Base-by-base conservation (phyloP, 345 rosid genomes). In the Physaria fendleri region DNA sequence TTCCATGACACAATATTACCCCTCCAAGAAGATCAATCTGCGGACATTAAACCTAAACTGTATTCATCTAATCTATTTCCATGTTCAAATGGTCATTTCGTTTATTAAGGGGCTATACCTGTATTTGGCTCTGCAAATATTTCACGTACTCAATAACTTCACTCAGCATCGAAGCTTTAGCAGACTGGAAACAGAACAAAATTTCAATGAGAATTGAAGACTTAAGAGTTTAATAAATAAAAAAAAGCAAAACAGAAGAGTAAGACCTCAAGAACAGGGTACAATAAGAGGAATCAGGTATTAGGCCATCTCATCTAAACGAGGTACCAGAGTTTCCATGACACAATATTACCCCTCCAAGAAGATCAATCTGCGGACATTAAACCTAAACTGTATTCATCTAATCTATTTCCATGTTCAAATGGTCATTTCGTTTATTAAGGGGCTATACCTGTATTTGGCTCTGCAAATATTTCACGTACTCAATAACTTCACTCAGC, bases 151-250 rank as follows among this genome's bases (percentile, higher is more conserved):
- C 43, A 22, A 58, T 35, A 11, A 47, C 75, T 23, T 71, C 75
- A 1, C 64, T 66, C 43, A 71, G 61, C 66, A 58, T 50, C 22
- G 75, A 64, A 58, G 50, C 71, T 71, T 22, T 71, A 44, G 50
- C 66, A 35, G 55, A 13, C 75, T 71, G 56, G 8, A 27, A 18
- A 5, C 28, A 45, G 14, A 32, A 30, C 4, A 22, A 6, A 8
- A 15, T 2, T 5, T 44, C 2, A 55, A 17, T 5, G 7, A 63
- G n/a, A 8, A 24, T 7, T 11, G 54, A 38, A n/a, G n/a, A 0
- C 6, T 33, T 16, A 38, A 6, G n/a, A n/a, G 11, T 29, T 30
- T 5, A 8, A 12, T 1, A 25, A n/a, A n/a, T n/a, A n/a, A n/a
- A n/a, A n/a, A n/a, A n/a, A 44, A 44, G 18, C 8, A 20, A 46